phyloP scores from a whole-genome alignment of 2,329 filamentous ascomycete genomes.

The Sclerotinia glacialis region DNA sequence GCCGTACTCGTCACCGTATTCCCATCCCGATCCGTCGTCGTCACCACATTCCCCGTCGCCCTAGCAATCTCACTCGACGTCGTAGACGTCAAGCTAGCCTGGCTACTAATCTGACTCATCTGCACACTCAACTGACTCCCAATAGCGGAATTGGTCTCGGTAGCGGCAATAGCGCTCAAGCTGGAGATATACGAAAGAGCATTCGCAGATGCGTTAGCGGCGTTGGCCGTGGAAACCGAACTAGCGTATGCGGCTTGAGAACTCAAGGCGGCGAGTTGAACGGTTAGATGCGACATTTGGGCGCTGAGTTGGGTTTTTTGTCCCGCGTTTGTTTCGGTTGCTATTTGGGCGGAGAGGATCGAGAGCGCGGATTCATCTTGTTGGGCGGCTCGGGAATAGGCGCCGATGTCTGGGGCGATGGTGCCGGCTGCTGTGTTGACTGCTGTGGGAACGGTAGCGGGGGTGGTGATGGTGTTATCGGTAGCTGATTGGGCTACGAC shows the following conservation, averaged over 20 bases:
- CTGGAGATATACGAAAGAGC: constrained; percentile 1
- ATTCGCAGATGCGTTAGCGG: not conserved
- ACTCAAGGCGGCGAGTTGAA: constrained; percentile 8
- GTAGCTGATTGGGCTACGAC: constrained; percentile 9
- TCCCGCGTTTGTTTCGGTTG: not conserved
- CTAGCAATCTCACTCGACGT: constrained; percentile 27
- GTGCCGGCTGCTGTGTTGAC: not conserved
- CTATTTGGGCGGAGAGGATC: constrained; percentile 1
- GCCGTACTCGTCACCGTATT: not conserved
- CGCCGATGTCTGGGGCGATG: not conserved
- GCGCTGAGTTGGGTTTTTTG: constrained; percentile 12
- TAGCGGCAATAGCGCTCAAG: constrained; percentile 7
- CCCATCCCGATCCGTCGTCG: not conserved
- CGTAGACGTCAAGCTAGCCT: not conserved
- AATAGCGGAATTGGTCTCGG: constrained; percentile 9
- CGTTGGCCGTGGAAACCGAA: not conserved
- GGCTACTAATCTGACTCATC: constrained; percentile 19
- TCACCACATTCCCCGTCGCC: not conserved
- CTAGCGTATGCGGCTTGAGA: constrained; percentile 5
- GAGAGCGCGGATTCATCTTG: constrained; percentile 7
- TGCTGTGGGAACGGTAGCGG: not conserved
- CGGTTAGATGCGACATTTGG: constrained; percentile 1
- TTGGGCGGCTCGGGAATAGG: not conserved
- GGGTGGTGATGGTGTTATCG: not conserved
- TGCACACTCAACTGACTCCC: constrained; percentile 19